Evolutionary conservation across 2,329 filamentous ascomycete genomes (phyloP).

Genomic region (Pseudocercospora crystallina): DNA sequence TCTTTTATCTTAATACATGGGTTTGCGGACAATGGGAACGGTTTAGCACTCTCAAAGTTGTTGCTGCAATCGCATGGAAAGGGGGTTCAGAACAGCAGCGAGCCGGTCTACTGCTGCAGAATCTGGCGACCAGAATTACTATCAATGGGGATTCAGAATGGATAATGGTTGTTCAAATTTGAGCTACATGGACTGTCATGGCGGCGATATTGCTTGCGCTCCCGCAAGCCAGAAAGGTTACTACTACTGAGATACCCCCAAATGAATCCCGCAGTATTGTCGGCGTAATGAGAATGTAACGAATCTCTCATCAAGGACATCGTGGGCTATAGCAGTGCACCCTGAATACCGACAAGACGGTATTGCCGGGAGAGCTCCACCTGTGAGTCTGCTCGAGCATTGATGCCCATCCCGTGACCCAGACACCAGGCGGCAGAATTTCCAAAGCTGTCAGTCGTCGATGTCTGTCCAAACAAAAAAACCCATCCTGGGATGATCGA

Average conservation of each 20-base stretch:
- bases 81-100: conserved; percentile 4
- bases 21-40: background rate
- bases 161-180: background rate
- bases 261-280: conserved; percentile 2
- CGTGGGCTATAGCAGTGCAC: conserved; percentile 1
- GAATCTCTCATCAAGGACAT: conserved; percentile 4
- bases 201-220: background rate
- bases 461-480: background rate
- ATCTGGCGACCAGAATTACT: background rate
- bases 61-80: too few relatives aligned
- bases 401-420: conserved; percentile 4
- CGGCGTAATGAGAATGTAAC: conserved; percentile 10
- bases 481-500: conserved; percentile 1
- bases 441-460: conserved; percentile 8
- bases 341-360: background rate
- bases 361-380: too few relatives aligned
- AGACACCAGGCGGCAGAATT: conserved; percentile 11
- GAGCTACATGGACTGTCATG: background rate
- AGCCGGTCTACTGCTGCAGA: conserved; percentile 10
- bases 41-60: too few relatives aligned
- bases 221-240: background rate
- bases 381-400: background rate
- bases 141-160: background rate
- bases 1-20: conserved; percentile 10
- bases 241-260: conserved; percentile 4